Base-by-base conservation (phyloP, 2,329 filamentous ascomycete species). In the Samsoniella hepiali region DNA sequence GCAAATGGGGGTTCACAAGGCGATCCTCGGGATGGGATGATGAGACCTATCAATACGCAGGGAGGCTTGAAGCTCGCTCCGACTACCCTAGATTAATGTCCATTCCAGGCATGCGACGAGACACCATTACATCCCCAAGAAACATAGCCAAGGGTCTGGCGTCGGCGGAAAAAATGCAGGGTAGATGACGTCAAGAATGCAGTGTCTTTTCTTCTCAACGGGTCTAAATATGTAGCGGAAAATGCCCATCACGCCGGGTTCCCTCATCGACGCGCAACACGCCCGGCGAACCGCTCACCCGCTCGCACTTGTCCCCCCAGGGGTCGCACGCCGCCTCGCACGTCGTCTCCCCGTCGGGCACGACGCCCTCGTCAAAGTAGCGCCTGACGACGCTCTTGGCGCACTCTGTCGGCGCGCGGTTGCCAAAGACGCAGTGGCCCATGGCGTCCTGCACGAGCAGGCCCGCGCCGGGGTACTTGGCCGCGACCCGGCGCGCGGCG, bases 401-500 rank as follows among this genome's bases (percentile, higher is more conserved):
- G 58, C 73, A 68, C 27, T 62, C 47, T 45, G 69, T 73, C 9
- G 63, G 56, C 1, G 55, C 62, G 0, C 38, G 51, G 3, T 63
- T 57, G 0, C 47, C 31, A 1, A 68, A 2, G 1, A 69, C 67
- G n/a, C 67, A 68, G 50, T 76, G 74, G 1, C 73, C 74, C 7
- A 71, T 63, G 22, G 63, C 64, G 40, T 76, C 70, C 47, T 73
- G 71, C 5, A 76, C 64, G 29, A 75, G 63, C 11, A 76, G 66
- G 1, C 64, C 64, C 1, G 74, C 67, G 17, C 70, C 72, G 1
- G 71, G 70, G 53, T 75, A 72, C 7, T 55, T 27, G 40, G 51
- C 58, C 7, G 71, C 66, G 68, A 72, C 73, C 38, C 59, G 63
- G 6, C 65, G 78, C 71, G 70, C 79, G 75, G 64, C 74, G 58